Evolutionary conservation across 83 land plant genomes (phyloP), one percentile per base, ranked within the genome.

Genomic region (Picea mariana): DNA sequence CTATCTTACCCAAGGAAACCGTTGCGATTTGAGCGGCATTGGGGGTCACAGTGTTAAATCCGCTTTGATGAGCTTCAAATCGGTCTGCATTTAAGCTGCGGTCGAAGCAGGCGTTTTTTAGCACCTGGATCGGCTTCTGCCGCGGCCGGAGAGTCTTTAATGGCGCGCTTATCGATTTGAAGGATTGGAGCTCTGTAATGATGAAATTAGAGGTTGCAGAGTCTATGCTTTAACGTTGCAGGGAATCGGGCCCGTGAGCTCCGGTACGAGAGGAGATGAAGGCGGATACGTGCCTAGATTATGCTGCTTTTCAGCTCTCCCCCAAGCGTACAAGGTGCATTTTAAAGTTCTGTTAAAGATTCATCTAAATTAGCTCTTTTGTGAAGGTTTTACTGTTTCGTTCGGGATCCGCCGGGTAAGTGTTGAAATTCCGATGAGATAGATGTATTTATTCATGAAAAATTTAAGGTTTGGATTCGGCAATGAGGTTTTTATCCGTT

Each of bases 291-390:
- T 89, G 87, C 44, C 91, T 97, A 52, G 98, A 95, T 75, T 92
- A 92, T 84, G 99, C 98, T n/a, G 85, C 89, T 8, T 95, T 97
- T 77, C 99, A 95, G 86, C 89, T 97, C 67, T 94, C 99, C 23
- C 99, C 99, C 2, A 93, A 85, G 71, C 91, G 92, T 9, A 87
- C 96, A 82, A 83, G 97, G 99, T 95, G 77, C 15, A 67, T 8
- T 9, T 67, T 0, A 12, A 67, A 73, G 24, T 73, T 40, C 6
- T 73, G 4, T 73, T 73, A 9, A 72, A 42, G 2, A 42, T 44
- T 3, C 77, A 12, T 49, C 0, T 73, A n/a, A 9, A 47, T 73
- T 73, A 52, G 24, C 58, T 47, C 24, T 40, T 40, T 16, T 26
- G 40, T 64, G 59, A 20, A 40, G 47, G 23, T 71, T 81, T 44